These are phyloP conservation scores for Cubamyces lactineus DNA, from an alignment of 768 basidiomycete genomes.

Conservation along the genomic window DNA sequence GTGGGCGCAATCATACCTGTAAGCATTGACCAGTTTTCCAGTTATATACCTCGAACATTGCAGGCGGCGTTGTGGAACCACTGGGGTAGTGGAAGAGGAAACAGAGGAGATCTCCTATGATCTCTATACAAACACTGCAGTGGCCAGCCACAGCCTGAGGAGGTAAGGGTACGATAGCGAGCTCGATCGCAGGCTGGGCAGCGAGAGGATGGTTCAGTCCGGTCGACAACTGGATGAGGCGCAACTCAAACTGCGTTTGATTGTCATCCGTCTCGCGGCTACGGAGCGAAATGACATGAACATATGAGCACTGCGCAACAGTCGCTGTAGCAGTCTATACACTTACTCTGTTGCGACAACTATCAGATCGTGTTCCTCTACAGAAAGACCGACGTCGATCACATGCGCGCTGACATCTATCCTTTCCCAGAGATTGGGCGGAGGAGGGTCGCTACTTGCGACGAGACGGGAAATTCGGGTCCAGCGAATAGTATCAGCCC, in stretches of 20 bases:
- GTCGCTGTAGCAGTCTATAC: background rate
- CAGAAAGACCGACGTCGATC: conserved; percentile 29
- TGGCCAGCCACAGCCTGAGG: conserved; percentile 9
- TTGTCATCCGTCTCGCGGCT: conserved; percentile 21
- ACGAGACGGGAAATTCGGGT: conserved; percentile 6
- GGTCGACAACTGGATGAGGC: conserved; percentile 29
- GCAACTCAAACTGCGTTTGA: conserved; percentile 18
- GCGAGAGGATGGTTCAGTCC: conserved; percentile 29
- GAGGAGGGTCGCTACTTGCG: background rate
- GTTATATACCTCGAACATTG: conserved; percentile 28
- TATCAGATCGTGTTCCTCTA: conserved; percentile 32
- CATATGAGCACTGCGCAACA: background rate
- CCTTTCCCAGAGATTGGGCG: conserved; percentile 12
- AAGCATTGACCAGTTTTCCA: conserved; percentile 34
- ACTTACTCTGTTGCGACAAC: conserved; percentile 30
- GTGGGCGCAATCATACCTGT: conserved; percentile 4
- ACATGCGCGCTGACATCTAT: conserved; percentile 27
- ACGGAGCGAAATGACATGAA: background rate
- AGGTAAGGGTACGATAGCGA: conserved; percentile 7
- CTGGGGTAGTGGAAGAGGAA: conserved; percentile 26
- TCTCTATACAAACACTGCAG: conserved; percentile 29
- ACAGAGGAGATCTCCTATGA: conserved; percentile 29
- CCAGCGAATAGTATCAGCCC: conserved; percentile 21
- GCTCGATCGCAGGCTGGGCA: conserved; percentile 16
- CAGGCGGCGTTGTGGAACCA: conserved; percentile 6